Evolutionary conservation across 306 rosid genomes (phyloP), one percentile per base, ranked within the genome.

Genomic region (Prunus mongolica): DNA sequence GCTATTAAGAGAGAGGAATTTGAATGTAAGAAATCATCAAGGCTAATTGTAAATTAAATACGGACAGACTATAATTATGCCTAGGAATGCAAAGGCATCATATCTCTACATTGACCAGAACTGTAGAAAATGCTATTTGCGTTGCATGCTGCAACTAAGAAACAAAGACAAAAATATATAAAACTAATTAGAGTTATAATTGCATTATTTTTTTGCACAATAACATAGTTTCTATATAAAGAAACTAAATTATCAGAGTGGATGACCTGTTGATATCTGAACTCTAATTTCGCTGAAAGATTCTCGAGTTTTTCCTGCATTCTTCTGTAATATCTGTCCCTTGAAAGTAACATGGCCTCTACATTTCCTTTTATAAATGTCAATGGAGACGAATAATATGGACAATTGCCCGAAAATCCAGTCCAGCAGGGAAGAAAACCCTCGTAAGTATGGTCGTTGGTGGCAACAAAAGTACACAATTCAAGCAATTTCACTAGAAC

Each of bases 351-450:
- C 86, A 74, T 82, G 69, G 86, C 83, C 68, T 86, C 90, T 55
- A 90, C 84, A 81, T 72, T 79, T 75, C 76, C 90, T 89, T 86
- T 87, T 75, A 78, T 83, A 74, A 92, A 92, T 61, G 87, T 82
- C 81, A 92, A 72, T 18, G 88, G 89, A 82, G 91, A 90, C 56
- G 79, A 84, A 87, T 70, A 76, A 66, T 87, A 83, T 34, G 82
- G 74, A 81, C 74, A 67, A 65, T 44, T 77, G 82, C 87, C 79
- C 44, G 93, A 89, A 87, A 88, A 92, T 57, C 91, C 93, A 71
- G 87, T 87, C 93, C 95, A 90, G 86, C 92, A 80, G 30, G 99
- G 97, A 83, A 95, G 93, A 65, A 92, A 87, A 80, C 91, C 96
- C 81, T 87, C 88, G 28, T 77, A 83, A 73, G 87, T 80, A 80